Conservation (phyloP, 495 filamentous ascomycete species). For the Neurospora sp. region DNA sequence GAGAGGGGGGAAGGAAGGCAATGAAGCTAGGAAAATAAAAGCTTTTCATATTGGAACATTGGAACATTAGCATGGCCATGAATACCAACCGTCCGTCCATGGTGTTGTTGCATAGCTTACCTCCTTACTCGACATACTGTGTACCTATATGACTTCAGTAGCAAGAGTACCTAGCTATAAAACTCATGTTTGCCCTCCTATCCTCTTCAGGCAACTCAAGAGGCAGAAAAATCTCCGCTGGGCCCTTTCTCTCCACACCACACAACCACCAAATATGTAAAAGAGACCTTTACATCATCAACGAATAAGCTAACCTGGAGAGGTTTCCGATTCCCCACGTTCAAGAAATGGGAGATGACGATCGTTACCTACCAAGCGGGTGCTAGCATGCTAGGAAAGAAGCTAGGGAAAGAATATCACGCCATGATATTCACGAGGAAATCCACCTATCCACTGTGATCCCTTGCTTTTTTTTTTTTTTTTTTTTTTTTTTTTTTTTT, state of each 20-base stretch:
- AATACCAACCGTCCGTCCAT: not conserved
- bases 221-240: not conserved
- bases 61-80: not conserved
- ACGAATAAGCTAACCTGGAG: not conserved
- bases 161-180: not conserved
- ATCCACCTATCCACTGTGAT: not conserved
- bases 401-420: not conserved
- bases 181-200: not conserved
- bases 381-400: not conserved
- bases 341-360: not conserved
- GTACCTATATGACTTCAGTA: not conserved
- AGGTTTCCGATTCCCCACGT: not conserved
- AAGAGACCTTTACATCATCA: not conserved
- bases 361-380: not conserved
- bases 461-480: not conserved
- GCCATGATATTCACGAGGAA: not conserved
- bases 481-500: not conserved
- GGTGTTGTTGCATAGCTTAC: not conserved
- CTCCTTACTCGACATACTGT: not conserved
- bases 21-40: not conserved
- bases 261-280: not conserved
- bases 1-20: not conserved
- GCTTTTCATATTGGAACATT: not conserved
- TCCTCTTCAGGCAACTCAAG: not conserved
- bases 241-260: not conserved